A percentile compares a stretch with the other conserved stretches of the same genome.
Evolutionary conservation across 2,329 filamentous ascomycete species (phyloP).

Genomic region (Paecilomyces sp.): DNA sequence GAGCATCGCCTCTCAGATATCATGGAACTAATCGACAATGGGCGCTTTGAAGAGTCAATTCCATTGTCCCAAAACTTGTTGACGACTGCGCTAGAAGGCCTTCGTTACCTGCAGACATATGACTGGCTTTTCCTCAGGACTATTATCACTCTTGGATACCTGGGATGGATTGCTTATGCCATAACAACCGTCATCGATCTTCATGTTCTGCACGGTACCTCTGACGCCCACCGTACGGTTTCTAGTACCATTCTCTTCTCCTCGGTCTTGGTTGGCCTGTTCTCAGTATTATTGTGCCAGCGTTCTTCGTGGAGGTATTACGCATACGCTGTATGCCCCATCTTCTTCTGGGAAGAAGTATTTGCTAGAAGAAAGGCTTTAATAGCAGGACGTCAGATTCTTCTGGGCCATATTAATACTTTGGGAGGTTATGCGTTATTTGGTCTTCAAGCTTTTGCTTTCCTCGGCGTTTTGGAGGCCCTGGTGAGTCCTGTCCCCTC

Average conservation of each 20-base stretch:
- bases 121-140: constrained; percentile 94
- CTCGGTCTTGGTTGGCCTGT: constrained; percentile 67
- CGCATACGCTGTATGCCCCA: constrained; percentile 82
- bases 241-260: constrained; percentile 61
- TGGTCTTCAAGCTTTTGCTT: constrained; percentile 56
- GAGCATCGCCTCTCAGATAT: constrained; percentile 64
- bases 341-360: constrained; percentile 95
- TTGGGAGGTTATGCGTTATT: constrained; percentile 53
- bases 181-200: constrained; percentile 81
- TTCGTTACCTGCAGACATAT: constrained; percentile 94
- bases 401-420: constrained; percentile 64
- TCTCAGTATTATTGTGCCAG: constrained; percentile 71
- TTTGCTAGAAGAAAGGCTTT: constrained; percentile 69
- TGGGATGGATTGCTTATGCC: constrained; percentile 93
- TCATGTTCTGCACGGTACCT: constrained; percentile 69
- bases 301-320: constrained; percentile 81
- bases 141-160: constrained; percentile 80
- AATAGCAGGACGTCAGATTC: constrained; percentile 54
- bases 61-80: constrained; percentile 70
- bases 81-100: constrained; percentile 66
- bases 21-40: constrained; percentile 57
- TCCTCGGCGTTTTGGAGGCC: constrained; percentile 69
- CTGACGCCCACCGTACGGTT: constrained; percentile 56
- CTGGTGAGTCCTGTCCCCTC: constrained; percentile 48
- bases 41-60: constrained; percentile 69